These are phyloP conservation scores for Berberis thunbergii DNA, from an alignment of 164 flowering plant genomes.

Conservation along the genomic window DNA sequence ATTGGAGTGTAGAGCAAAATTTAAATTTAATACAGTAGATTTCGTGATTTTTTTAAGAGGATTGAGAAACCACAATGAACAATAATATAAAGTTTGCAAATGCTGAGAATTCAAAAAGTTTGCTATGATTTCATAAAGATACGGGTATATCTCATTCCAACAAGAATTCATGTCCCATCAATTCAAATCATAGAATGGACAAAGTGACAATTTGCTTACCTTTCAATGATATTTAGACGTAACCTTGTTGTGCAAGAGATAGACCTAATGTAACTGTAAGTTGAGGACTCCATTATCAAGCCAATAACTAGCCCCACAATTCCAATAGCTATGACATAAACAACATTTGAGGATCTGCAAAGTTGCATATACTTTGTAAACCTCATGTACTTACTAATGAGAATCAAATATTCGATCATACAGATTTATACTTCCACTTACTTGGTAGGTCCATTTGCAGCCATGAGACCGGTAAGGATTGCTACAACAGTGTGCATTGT, in stretches of 20 bases:
- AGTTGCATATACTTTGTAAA: not conserved
- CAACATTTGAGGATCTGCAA: slow-evolving; percentile 68
- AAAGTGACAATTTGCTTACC: slow-evolving; percentile 24
- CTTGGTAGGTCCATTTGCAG: slow-evolving; percentile 76
- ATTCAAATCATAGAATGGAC: not conserved
- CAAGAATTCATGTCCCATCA: too few species aligned
- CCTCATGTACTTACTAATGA: not conserved
- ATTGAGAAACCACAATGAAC: too few species aligned
- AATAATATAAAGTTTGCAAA: too few species aligned
- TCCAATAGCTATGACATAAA: slow-evolving; percentile 65
- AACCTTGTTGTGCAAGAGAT: slow-evolving; percentile 27
- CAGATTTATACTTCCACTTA: slow-evolving; percentile 22
- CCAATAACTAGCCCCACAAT: slow-evolving; percentile 59
- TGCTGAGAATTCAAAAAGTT: too few species aligned
- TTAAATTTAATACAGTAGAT: too few species aligned
- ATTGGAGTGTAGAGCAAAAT: too few species aligned
- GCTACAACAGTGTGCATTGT: slow-evolving; percentile 63
- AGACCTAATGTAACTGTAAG: slow-evolving; percentile 25
- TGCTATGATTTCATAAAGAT: too few species aligned
- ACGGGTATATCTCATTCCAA: too few species aligned
- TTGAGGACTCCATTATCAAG: slow-evolving; percentile 51
- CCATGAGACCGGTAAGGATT: slow-evolving; percentile 83
- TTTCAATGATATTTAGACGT: slow-evolving; percentile 22
- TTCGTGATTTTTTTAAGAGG: too few species aligned
- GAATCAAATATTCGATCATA: not conserved